phyloP scores from a whole-genome alignment of 2,329 filamentous ascomycete species.

The Phaeosphaeriaceae sp. region DNA sequence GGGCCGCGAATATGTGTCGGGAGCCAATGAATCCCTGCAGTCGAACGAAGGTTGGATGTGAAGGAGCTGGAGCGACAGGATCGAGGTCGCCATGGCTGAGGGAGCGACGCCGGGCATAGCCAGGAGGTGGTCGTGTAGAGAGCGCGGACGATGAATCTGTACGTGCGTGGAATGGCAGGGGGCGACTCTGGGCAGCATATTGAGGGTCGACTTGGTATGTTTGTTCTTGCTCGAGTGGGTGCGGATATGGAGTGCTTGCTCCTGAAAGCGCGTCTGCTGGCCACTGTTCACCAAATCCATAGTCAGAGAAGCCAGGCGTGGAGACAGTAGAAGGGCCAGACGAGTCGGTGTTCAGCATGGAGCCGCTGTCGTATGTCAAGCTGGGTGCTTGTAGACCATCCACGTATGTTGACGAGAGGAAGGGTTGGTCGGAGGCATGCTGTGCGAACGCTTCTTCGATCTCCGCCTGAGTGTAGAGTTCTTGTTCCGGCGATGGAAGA shows the following conservation, averaged over 20 bases:
- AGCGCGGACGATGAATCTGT: constrained; percentile 9
- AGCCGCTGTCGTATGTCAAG: constrained; percentile 5
- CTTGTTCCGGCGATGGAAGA: constrained; percentile 5
- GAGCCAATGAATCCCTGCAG: constrained; percentile 26
- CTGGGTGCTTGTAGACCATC: constrained; percentile 14
- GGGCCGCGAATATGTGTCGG: constrained; percentile 8
- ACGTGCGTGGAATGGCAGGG: constrained; percentile 9
- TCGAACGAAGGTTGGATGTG: constrained; percentile 32
- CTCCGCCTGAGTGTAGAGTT: constrained; percentile 14
- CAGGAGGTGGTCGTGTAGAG: constrained; percentile 7
- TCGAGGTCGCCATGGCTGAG: constrained; percentile 33
- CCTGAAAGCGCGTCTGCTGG: constrained; percentile 10
- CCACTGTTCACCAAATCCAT: constrained; percentile 13
- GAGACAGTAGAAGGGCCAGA: constrained; percentile 11
- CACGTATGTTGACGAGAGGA: constrained; percentile 11
- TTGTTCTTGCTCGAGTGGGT: constrained; percentile 22
- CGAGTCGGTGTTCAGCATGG: constrained; percentile 3
- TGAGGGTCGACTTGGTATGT: neutral
- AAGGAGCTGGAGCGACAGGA: constrained; percentile 9
- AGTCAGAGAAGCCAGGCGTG: constrained; percentile 18
- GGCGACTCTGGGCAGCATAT: constrained; percentile 4
- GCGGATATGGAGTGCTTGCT: constrained; percentile 21
- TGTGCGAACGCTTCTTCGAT: constrained; percentile 18
- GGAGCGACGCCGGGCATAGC: constrained; percentile 34
- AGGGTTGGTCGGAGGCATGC: neutral